Conservation (phyloP, 768 basidiomycete genomes). For the Pilatotrama ljubarskyi region DNA sequence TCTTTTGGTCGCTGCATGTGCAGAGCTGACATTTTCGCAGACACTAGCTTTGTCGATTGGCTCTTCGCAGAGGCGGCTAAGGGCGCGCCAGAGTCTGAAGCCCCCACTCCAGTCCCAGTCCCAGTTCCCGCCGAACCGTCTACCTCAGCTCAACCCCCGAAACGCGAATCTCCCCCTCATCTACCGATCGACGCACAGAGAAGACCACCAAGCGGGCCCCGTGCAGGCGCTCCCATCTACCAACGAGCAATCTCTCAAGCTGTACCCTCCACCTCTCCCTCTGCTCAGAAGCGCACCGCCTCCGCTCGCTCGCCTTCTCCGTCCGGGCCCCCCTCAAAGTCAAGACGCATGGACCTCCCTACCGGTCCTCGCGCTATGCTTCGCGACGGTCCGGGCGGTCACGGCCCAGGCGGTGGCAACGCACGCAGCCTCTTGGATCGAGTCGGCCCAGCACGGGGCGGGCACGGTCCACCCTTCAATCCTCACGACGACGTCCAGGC, state of each 20-base stretch:
- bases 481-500: slow-evolving; percentile 69
- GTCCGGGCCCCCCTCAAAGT: slow-evolving; percentile 63
- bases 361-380: slow-evolving; percentile 86
- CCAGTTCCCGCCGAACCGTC: slow-evolving; percentile 27
- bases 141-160: slow-evolving; percentile 35
- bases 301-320: slow-evolving; percentile 67
- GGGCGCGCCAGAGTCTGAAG: slow-evolving; percentile 56
- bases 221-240: slow-evolving; percentile 56
- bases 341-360: slow-evolving; percentile 74
- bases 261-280: slow-evolving; percentile 47
- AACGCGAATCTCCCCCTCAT: slow-evolving; percentile 33
- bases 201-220: slow-evolving; percentile 48
- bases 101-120: slow-evolving; percentile 27
- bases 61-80: slow-evolving; percentile 79
- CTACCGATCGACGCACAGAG: slow-evolving; percentile 42
- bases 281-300: slow-evolving; percentile 63
- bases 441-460: slow-evolving; percentile 50
- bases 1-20: not conserved
- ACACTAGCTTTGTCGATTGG: slow-evolving; percentile 86
- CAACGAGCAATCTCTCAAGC: slow-evolving; percentile 75
- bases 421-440: slow-evolving; percentile 75
- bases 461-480: slow-evolving; percentile 16
- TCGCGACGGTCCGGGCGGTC: slow-evolving; percentile 31
- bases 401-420: slow-evolving; percentile 24
- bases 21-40: slow-evolving; percentile 41